Evolutionary conservation across 2,329 filamentous ascomycete genomes (phyloP), one percentile per base, ranked within the genome.

Genomic region (Xenosphaeropsis pyriputrescens): DNA sequence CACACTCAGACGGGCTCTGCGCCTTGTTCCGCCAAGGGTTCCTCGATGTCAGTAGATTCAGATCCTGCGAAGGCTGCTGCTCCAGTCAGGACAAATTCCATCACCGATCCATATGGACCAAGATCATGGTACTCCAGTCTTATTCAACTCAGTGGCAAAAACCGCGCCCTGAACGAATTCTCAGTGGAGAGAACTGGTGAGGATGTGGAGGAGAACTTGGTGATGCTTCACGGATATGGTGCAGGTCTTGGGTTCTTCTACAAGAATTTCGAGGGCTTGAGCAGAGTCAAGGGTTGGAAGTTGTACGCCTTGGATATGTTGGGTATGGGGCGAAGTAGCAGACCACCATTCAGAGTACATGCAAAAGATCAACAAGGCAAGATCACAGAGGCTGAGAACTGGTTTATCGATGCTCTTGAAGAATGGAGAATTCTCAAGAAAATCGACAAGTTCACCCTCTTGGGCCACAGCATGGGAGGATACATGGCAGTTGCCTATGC

Each of bases 211-310:
- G 79, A 96, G 52, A 91, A 85, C 32, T 67, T 98, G 13, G 89
- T 98, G 33, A 93, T 98, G 75, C 65, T 98, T 4, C 91, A 98
- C 55, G 91, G 91, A 43, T 98, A 98, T 57, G 91, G 91, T 34
- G 91, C 91, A 2, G 91, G 91, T 1, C 69, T 98, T 1, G 91
- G 89, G 16, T 96, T 98, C 61, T 98, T 93, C 67, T 98, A 95
- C 68, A 89, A 91, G 62, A 98, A 98, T 56, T 94, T 93, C 43
- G 91, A 98, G 58, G 76, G 79, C 5, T 62, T 98, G 26, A 88
- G 80, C 34, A 76, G 88, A 14, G 63, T 76, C 1, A 66, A 70
- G 18, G 86, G 88, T 18, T 93, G 91, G 77, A 88, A 85, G 51
- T 62, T 98, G 14, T 96, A 91, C 55, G 85, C 89, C 1, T 65